Evolutionary conservation across 2,329 filamentous ascomycete species (phyloP), one percentile per base, ranked within the genome.

Genomic region (Chaetomium strumarium): DNA sequence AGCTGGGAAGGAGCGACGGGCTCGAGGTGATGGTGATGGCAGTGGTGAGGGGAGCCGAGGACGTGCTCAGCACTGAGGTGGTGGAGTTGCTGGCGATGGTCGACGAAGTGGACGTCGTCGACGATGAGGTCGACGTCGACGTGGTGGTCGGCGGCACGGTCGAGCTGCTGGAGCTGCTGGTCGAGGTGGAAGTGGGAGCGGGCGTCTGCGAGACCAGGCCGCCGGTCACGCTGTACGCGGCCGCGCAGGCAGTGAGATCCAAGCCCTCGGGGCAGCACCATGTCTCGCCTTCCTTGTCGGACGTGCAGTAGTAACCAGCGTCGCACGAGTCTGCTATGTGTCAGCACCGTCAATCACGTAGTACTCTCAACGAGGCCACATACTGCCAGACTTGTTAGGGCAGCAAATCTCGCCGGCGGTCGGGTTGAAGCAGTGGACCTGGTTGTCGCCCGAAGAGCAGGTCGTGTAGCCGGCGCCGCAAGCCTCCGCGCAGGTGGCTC

Each of bases 221-320:
- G 49, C 77, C 79, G 31, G 74, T 69, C 49, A 78, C 67, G 41
- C 65, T 68, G 60, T 76, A 77, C 30, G 69, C 72, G 48, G 70
- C 67, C 51, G 81, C 81, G 67, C 82, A 85, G 42, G 76, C 67
- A 24, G 67, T 67, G 45, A 83, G 71, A 56, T 75, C 71, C 72
- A 78, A 71, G 55, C 69, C 72, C 40, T 82, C 68, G 39, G 80
- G 79, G 68, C 82, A 85, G 72, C 82, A 85, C 71, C 77, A 77
- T 33, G 81, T 83, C 52, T 73, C 69, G 49, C 68, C 66, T 41
- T 66, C 61, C 48, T 67, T 65, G 63, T 83, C 75, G 59, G 75
- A 71, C n/a, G 79, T 75, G 71, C 83, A 85, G 72, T 79, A 85
- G 72, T 78, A 85, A 46, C 79, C 80, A 14, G 68, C 65, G 31